Evolutionary conservation across 192 early-diverging fungal species (phyloP).

Genomic region (Backusella liffmaniae): DNA sequence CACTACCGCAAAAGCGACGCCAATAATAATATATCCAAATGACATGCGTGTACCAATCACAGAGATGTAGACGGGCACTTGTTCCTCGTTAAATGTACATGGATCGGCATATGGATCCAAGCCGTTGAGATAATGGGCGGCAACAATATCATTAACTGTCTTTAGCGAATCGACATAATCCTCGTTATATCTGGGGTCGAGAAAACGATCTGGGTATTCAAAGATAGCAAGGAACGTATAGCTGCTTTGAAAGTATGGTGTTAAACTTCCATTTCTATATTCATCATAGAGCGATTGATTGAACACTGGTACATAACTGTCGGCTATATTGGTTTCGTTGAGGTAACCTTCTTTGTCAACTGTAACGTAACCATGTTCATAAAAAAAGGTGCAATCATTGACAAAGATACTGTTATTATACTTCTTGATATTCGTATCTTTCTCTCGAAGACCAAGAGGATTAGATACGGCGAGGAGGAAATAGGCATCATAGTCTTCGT

Average conservation of each 20-base stretch:
- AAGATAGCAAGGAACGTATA: neutral
- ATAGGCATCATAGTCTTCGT: neutral
- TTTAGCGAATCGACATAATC: neutral
- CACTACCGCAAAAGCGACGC: neutral
- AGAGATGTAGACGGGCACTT: neutral
- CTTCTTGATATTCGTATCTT: neutral
- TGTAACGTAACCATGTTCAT: neutral
- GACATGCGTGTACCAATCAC: neutral
- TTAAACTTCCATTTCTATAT: neutral
- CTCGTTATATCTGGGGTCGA: neutral
- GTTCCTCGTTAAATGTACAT: neutral
- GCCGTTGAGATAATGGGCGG: neutral
- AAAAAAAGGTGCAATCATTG: neutral
- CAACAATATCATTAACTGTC: neutral
- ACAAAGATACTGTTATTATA: neutral
- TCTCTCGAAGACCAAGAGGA: neutral
- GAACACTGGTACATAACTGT: neutral
- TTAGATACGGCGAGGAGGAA: neutral
- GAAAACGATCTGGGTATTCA: neutral
- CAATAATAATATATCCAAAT: neutral
- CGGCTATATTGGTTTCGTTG: neutral
- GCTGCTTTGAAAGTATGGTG: neutral
- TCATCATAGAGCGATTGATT: neutral
- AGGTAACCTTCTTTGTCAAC: neutral
- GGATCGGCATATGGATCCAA: neutral